These are phyloP conservation scores for Colletotrichum sp. DNA, from an alignment of 2,329 filamentous ascomycete species.

Conservation along the genomic window DNA sequence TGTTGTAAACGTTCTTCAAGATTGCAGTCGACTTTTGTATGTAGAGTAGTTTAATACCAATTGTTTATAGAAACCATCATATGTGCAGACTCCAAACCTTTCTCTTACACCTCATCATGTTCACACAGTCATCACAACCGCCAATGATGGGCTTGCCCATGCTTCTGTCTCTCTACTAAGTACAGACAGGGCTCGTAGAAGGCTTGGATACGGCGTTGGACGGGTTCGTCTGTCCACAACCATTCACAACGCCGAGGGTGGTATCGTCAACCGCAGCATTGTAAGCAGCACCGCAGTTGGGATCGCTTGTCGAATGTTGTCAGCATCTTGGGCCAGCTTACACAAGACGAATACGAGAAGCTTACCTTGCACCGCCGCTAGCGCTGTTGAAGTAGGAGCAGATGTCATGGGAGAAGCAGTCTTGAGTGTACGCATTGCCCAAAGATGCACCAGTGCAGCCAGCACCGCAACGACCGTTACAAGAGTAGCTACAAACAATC, in stretches of 20 bases:
- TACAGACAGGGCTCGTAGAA: constrained; percentile 29
- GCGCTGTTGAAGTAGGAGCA: constrained; percentile 56
- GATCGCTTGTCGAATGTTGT: constrained; percentile 36
- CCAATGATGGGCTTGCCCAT: background rate
- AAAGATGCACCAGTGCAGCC: constrained; percentile 47
- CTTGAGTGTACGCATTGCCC: constrained; percentile 54
- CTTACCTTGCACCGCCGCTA: constrained; percentile 48
- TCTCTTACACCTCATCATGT: background rate
- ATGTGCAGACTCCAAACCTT: background rate
- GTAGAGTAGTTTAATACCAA: background rate
- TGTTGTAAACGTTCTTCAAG: background rate
- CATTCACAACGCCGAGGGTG: constrained; percentile 34
- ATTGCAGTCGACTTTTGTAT: background rate
- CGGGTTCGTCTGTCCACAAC: constrained; percentile 41
- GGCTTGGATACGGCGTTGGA: constrained; percentile 29
- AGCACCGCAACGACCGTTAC: constrained; percentile 53
- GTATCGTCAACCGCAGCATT: constrained; percentile 48
- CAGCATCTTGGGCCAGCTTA: background rate
- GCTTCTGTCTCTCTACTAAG: background rate
- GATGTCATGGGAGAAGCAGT: constrained; percentile 55
- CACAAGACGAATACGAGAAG: background rate
- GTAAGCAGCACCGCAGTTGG: constrained; percentile 51
- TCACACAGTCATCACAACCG: background rate
- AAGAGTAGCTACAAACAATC: constrained; percentile 44
- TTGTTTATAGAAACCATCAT: background rate